Evolutionary conservation across 495 filamentous ascomycete species (phyloP).

Genomic region (Hyaloscypha bicolor): DNA sequence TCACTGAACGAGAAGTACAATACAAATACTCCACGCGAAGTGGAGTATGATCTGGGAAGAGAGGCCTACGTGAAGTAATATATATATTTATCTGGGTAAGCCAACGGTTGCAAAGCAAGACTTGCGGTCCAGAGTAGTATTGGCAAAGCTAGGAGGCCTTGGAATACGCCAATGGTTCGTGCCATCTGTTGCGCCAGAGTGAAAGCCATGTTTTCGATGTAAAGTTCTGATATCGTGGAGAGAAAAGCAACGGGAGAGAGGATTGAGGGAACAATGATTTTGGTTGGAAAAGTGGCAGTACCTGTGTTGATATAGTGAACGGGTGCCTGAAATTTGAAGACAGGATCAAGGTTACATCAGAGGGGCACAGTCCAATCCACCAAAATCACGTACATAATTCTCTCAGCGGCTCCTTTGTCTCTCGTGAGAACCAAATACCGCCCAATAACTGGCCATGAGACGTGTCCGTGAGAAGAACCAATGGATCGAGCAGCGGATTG

Average conservation of each 20-base stretch:
- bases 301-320: background rate
- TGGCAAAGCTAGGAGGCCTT: conserved; percentile 22
- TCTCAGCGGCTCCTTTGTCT: too few species aligned
- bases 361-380: background rate
- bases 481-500: too few species aligned
- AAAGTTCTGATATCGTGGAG: background rate
- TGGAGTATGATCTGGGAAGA: background rate
- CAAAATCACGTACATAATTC: too few species aligned
- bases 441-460: too few species aligned
- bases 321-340: background rate
- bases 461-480: too few species aligned
- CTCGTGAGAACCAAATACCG: too few species aligned
- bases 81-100: background rate
- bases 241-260: background rate
- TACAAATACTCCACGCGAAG: too few species aligned
- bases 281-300: background rate
- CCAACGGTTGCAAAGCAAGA: background rate
- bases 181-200: conserved; percentile 18
- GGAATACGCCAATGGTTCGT: conserved; percentile 21
- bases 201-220: conserved; percentile 12
- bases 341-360: background rate
- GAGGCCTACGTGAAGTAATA: conserved; percentile 22
- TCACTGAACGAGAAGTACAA: background rate
- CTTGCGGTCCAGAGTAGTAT: conserved; percentile 6
- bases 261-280: background rate